Evolutionary conservation across 495 filamentous ascomycete species (phyloP), one percentile per base, ranked within the genome.

Genomic region (Penicillium nucicola): DNA sequence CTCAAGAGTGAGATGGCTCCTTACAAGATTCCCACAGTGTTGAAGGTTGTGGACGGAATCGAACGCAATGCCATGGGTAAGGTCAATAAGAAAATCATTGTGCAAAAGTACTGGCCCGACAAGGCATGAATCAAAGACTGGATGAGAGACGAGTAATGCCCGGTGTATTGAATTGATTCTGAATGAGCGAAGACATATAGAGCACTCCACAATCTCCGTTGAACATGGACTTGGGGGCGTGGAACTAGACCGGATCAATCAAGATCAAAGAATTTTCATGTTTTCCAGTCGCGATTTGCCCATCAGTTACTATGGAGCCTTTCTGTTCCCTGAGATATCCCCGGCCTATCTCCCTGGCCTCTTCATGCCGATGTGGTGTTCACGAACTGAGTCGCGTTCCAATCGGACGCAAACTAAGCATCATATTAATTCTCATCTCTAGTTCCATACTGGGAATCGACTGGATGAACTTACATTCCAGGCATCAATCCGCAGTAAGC

Each of bases 51-150:
- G 5, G 69, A 74, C 23, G 58, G 45, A 14, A 79, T 74, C 31
- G 74, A 71, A 44, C 77, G 73, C 50, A 76, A 76, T 53, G 71
- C 72, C 5, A 76, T 76, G 72, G 72, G 72, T 39, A 76, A 76
- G 45, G 69, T 76, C 18, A 73, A 76, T 51, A 76, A 76, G 62
- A 76, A 74, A 60, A 59, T 56, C 15, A 56, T 76, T 20, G 54
- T 76, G 20, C 57, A 68, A 55, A 72, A 74, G 44, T 71, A 74
- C 55, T 76, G 72, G 72, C 72, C 72, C 30, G 65, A 65, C 28
- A 55, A 42, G n/a, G 41, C 43, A 17, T 62, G 39, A 55, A 14
- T 2, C 12, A 19, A 40, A 38, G 30, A 40, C 2, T 15, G 34
- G 11, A 28, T 25, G 20, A 34, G 30, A 23, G 40, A 36, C 32